A percentile compares a stretch with the other conserved stretches of the same genome.
Conservation (phyloP, 129 eudicot genomes). For the Oenanthe sinensis region DNA sequence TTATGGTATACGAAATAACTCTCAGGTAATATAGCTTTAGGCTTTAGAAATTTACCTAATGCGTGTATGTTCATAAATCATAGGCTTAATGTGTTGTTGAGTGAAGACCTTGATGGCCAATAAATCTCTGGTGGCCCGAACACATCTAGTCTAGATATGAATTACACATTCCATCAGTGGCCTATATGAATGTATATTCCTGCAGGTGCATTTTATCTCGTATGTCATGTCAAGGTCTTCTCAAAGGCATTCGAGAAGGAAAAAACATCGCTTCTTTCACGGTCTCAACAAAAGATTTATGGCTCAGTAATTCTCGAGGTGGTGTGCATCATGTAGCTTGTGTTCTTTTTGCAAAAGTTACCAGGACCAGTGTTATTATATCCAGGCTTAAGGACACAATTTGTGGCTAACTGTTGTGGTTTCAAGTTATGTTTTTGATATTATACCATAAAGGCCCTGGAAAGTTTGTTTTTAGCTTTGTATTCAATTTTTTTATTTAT, state of each 20-base stretch:
- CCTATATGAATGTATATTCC: background rate
- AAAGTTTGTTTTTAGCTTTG: background rate
- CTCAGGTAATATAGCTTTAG: constrained; percentile 83
- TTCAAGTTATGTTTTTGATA: background rate
- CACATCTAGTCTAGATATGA: background rate
- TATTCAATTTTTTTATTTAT: background rate
- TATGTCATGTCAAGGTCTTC: constrained; percentile 53
- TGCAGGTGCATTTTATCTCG: constrained; percentile 67
- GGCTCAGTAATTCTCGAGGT: constrained; percentile 6
- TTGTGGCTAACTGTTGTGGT: background rate
- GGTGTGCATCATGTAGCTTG: background rate
- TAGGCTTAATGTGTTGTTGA: background rate
- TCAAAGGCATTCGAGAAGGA: constrained; percentile 54
- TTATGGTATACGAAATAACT: constrained; percentile 66
- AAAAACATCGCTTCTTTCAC: constrained; percentile 80
- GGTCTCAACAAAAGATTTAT: constrained; percentile 51
- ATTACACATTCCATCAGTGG: background rate
- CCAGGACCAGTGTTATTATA: background rate
- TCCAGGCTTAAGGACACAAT: background rate
- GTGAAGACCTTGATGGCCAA: background rate
- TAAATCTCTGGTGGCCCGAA: background rate
- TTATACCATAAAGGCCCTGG: background rate
- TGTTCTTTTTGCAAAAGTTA: background rate
- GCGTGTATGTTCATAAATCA: background rate
- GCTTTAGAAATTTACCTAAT: background rate